Evolutionary conservation across 2,329 filamentous ascomycete genomes (phyloP).

Genomic region (Erysiphe pisi): DNA sequence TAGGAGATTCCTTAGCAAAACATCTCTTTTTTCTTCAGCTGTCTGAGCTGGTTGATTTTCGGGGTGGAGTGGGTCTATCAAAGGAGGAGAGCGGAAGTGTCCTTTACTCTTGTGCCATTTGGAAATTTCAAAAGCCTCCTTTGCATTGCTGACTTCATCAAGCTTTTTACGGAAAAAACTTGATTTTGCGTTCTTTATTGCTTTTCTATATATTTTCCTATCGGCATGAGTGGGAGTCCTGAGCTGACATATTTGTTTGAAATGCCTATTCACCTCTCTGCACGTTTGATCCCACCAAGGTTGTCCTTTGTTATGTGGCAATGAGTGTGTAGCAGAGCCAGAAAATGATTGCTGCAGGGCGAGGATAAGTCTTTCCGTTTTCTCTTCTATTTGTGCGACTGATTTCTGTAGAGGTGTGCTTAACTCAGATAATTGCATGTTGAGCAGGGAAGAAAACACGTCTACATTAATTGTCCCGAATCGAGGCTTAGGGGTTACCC

Average conservation of each 20-base stretch:
- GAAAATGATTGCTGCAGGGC: not conserved
- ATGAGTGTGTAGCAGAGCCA: not conserved
- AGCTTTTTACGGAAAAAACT: not conserved
- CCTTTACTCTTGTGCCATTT: constrained; percentile 13
- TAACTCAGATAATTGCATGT: not conserved
- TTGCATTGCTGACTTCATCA: not conserved
- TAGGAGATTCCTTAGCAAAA: not conserved
- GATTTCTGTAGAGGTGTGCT: not conserved
- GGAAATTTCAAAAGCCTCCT: constrained; percentile 14
- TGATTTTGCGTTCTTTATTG: not conserved
- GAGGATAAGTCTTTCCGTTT: not conserved
- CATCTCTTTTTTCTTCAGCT: constrained; percentile 3
- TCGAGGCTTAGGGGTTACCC: not conserved
- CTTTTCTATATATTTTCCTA: not conserved
- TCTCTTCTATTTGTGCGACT: not conserved
- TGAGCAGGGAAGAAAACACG: not conserved
- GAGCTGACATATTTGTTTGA: not conserved
- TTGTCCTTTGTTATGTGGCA: constrained; percentile 13
- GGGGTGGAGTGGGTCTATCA: not conserved
- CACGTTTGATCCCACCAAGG: constrained; percentile 15
- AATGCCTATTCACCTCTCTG: not conserved
- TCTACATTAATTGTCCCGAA: no score
- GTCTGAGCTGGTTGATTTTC: not conserved
- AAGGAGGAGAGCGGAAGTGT: not conserved
- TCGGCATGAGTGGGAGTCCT: not conserved